Base-by-base conservation (phyloP, 2,329 filamentous ascomycete species). In the Alternaria tenuissima region DNA sequence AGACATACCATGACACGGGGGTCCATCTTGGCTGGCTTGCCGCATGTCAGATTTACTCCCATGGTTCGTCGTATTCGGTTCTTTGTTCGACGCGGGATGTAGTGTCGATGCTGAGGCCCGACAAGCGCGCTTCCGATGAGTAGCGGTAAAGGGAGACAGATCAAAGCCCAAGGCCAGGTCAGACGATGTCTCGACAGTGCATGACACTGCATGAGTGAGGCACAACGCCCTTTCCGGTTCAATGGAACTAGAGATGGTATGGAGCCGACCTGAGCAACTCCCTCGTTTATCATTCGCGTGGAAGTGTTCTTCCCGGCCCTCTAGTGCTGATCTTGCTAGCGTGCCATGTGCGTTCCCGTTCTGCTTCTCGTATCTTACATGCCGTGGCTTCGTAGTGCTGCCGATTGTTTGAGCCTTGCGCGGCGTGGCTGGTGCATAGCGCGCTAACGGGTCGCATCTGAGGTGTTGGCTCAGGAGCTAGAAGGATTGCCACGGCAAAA, bases 271-370 rank as follows among this genome's bases (percentile, higher is more conserved):
- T 36, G 46, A 48, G 38, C 30, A 30, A 41, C 57, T 56, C 39
- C 11, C 38, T 20, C 18, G 46, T 51, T 56, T 16, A 59, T 59
- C 30, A 59, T 59, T 59, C 52, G 57, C 57, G 56, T 56, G 44
- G 52, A 38, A 42, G 44, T 55, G 38, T 51, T 20, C 52, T 49
- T 43, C 44, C 44, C 44, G 52, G 12, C 28, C 36, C 46, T 56
- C 28, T 56, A 36, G 52, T 44, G 52, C 39, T 59, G 57, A 59
- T 59, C 52, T 9, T 55, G 47, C 52, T 55, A 56, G 57, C 44
- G 57, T 47, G 52, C 57, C 57, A 59, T 56, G 52, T 56, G 57
- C 57, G 57, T 28, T 59, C 52, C 57, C 57, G 57, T 56, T 51
- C 44, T 53, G 18, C 20, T 24, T 53, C 49, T 52, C 34, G 36